These are phyloP conservation scores for Suillus subaureus DNA, from an alignment of 768 basidiomycete genomes.

Conservation along the genomic window DNA sequence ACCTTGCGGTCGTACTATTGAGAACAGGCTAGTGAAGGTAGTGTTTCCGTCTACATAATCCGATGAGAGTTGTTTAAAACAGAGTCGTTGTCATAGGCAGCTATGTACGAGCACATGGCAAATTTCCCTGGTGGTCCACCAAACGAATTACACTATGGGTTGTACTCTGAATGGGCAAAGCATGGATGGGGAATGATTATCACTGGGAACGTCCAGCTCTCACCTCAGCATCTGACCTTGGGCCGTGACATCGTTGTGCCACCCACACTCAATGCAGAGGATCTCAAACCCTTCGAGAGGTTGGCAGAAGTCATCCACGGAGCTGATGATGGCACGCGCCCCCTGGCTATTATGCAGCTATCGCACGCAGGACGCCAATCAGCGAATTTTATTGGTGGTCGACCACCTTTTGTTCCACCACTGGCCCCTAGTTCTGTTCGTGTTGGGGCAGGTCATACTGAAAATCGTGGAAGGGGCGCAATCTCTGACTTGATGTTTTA, in stretches of 20 bases:
- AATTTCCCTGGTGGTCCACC: slow-evolving; percentile 69
- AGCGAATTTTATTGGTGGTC: slow-evolving; percentile 67
- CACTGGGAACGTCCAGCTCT: slow-evolving; percentile 84
- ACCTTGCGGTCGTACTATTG: slow-evolving; percentile 37
- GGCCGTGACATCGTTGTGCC: slow-evolving; percentile 76
- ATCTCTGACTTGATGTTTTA: slow-evolving; percentile 31
- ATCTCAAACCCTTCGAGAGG: slow-evolving; percentile 49
- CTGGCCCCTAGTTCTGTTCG: slow-evolving; percentile 71
- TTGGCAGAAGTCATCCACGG: slow-evolving; percentile 57
- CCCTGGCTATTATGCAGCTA: slow-evolving; percentile 77
- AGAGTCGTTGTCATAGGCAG: slow-evolving; percentile 54
- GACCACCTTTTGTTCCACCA: slow-evolving; percentile 59
- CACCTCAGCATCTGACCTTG: slow-evolving; percentile 59
- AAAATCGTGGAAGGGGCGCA: slow-evolving; percentile 11
- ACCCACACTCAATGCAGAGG: slow-evolving; percentile 39
- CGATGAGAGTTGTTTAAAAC: neutral
- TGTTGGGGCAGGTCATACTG: slow-evolving; percentile 36
- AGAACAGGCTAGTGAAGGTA: slow-evolving; percentile 60
- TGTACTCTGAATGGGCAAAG: slow-evolving; percentile 77
- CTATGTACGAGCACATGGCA: slow-evolving; percentile 87
- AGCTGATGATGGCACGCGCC: slow-evolving; percentile 5
- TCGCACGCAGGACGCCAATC: slow-evolving; percentile 87
- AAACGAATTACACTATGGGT: slow-evolving; percentile 56
- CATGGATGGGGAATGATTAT: slow-evolving; percentile 87
- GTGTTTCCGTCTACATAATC: slow-evolving; percentile 3